phyloP scores from a whole-genome alignment of 2,329 filamentous ascomycete species.

The Colletotrichum cereale region DNA sequence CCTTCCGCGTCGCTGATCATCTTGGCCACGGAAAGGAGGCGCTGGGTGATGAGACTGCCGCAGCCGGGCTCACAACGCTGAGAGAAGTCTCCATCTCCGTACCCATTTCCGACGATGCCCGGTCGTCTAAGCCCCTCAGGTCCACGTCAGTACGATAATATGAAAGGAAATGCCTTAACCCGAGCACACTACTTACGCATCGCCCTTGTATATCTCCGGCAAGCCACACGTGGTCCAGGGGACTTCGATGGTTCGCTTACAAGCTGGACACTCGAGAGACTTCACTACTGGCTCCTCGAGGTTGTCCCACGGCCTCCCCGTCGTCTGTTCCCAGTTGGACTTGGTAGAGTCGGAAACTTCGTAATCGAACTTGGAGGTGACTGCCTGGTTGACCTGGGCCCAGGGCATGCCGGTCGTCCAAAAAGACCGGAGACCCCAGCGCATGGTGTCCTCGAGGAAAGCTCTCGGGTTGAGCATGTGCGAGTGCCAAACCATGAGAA shows the following conservation, averaged over 20 bases:
- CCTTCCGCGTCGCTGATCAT: conserved; percentile 68
- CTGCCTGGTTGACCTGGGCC: conserved; percentile 67
- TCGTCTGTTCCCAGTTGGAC: conserved; percentile 60
- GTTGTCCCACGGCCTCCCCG: conserved; percentile 71
- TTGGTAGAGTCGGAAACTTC: conserved; percentile 58
- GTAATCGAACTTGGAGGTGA: conserved; percentile 72
- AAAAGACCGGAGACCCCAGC: conserved; percentile 63
- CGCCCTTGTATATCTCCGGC: conserved; percentile 47
- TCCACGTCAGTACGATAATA: rapidly evolving
- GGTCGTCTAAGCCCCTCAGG: conserved; percentile 23
- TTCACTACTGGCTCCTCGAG: conserved; percentile 63
- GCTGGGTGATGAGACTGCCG: conserved; percentile 62
- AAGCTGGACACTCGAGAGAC: conserved; percentile 67
- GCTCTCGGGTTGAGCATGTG: conserved; percentile 82
- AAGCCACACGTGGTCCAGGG: conserved; percentile 71
- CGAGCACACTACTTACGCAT: conserved; percentile 42
- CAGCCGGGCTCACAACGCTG: conserved; percentile 64
- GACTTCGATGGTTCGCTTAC: conserved; percentile 55
- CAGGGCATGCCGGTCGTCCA: conserved; percentile 78
- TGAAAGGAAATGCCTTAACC: rapidly evolving
- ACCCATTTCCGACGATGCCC: conserved; percentile 65
- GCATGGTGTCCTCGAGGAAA: conserved; percentile 81
- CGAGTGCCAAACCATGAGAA: conserved; percentile 84
- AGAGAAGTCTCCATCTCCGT: conserved; percentile 69
- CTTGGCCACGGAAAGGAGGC: conserved; percentile 70